Conservation (phyloP, 257 asterid species). For the Plantago major region DNA sequence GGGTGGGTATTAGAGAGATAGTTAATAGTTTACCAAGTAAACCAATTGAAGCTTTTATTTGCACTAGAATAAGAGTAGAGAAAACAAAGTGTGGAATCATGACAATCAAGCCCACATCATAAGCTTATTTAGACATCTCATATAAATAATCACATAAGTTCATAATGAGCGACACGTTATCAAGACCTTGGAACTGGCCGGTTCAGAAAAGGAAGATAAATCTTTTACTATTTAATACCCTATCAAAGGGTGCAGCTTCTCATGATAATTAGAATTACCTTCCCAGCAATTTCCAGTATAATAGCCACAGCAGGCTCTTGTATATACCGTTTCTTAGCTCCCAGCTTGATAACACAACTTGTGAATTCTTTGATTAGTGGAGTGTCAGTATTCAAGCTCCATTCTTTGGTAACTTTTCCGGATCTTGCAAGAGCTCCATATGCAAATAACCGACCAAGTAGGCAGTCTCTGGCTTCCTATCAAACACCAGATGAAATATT, state of each 20-base stretch:
- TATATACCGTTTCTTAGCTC: constrained; percentile 76
- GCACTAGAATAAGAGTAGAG: not conserved
- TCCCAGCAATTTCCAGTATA: constrained; percentile 73
- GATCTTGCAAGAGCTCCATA: constrained; percentile 96
- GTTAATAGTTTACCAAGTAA: not conserved
- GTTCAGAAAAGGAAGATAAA: not conserved
- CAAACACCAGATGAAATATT: constrained; percentile 23
- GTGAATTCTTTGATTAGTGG: constrained; percentile 59
- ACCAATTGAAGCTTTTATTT: not conserved
- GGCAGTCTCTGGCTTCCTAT: constrained; percentile 81
- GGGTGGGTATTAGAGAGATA: not conserved
- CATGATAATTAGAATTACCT: constrained; percentile 40
- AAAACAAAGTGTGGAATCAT: not conserved
- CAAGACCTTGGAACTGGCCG: not conserved
- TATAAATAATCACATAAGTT: not conserved
- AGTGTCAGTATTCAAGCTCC: constrained; percentile 44
- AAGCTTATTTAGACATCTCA: constrained; percentile 8
- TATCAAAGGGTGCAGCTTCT: not conserved
- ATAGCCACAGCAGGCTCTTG: constrained; percentile 86
- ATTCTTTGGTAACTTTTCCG: constrained; percentile 72
- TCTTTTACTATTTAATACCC: not conserved
- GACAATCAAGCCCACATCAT: not conserved
- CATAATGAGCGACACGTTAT: not conserved
- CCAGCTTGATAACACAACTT: constrained; percentile 58
- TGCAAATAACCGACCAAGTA: constrained; percentile 89